Percentiles rank a stretch among this genome's conserved stretches.
Conservation (phyloP, 805 yeast species). For the Alloascoidea hylecoeti region DNA sequence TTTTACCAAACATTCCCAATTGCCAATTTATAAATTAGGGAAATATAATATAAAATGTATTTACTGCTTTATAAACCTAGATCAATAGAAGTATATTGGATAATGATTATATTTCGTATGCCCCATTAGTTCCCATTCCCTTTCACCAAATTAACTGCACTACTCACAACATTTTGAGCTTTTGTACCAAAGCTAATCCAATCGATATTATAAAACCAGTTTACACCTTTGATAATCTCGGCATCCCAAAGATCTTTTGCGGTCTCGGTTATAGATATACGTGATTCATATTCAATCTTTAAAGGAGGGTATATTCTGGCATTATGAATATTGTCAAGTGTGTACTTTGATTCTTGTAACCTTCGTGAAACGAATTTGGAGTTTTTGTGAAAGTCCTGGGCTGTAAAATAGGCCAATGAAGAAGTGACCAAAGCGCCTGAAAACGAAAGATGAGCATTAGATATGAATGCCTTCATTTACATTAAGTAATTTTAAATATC, state of each 20-base stretch:
- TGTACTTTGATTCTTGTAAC: conserved; percentile 30
- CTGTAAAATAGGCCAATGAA: conserved; percentile 46
- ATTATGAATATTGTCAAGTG: conserved; percentile 39
- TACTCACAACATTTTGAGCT: neutral
- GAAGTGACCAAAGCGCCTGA: conserved; percentile 49
- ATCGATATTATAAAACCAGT: conserved; percentile 41
- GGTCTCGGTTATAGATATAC: conserved; percentile 39
- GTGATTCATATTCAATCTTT: conserved; percentile 28
- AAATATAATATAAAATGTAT: no score
- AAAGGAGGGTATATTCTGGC: conserved; percentile 27
- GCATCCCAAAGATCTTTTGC: conserved; percentile 70
- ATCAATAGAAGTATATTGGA: no score
- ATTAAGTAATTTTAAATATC: conserved; percentile 4
- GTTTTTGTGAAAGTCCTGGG: conserved; percentile 35
- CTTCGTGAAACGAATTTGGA: conserved; percentile 30
- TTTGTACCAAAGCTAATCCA: neutral
- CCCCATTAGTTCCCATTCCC: neutral
- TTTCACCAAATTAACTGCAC: neutral
- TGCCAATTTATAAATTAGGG: no score
- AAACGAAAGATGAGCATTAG: conserved; percentile 21
- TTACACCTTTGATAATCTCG: conserved; percentile 48
- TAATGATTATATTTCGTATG: no score
- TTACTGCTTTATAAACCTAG: no score
- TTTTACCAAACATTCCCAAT: no score
- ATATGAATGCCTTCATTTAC: neutral